Percentiles rank a stretch among this genome's conserved stretches.
Evolutionary conservation across 257 asterid genomes (phyloP).

Genomic region (Petunia axillaris): DNA sequence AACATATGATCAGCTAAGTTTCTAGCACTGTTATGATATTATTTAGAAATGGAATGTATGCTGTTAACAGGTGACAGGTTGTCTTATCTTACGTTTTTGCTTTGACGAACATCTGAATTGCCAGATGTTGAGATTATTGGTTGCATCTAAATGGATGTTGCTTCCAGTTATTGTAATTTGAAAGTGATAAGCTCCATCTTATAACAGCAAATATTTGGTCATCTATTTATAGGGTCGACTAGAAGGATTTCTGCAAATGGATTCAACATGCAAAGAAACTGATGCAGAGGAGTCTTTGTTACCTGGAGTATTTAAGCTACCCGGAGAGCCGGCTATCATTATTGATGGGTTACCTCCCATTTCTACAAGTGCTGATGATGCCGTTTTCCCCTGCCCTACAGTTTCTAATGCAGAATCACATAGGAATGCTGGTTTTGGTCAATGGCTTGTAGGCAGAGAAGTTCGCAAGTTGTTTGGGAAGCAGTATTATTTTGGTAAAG

Average conservation of each 20-base stretch:
- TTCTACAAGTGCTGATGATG: slow-evolving; percentile 32
- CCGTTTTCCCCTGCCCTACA: slow-evolving; percentile 26
- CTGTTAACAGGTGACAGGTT: not conserved
- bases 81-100: not conserved
- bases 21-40: too few species aligned
- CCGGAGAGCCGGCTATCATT: slow-evolving; percentile 72
- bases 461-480: slow-evolving; percentile 53
- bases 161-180: not conserved
- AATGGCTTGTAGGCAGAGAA: slow-evolving; percentile 71
- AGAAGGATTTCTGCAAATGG: slow-evolving; percentile 39
- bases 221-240: not conserved
- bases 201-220: not conserved
- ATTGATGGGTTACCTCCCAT: slow-evolving; percentile 63
- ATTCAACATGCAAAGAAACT: slow-evolving; percentile 32
- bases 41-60: not conserved
- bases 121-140: not conserved
- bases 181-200: slow-evolving; percentile 2
- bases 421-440: slow-evolving; percentile 46
- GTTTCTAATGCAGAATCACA: slow-evolving; percentile 32
- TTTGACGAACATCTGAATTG: slow-evolving; percentile 2
- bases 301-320: slow-evolving; percentile 44
- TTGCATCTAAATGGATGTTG: not conserved
- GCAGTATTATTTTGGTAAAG: slow-evolving; percentile 46
- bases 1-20: too few species aligned
- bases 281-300: slow-evolving; percentile 35